Evolutionary conservation across 345 rosid species (phyloP).

Genomic region (Rhizophora mangle): DNA sequence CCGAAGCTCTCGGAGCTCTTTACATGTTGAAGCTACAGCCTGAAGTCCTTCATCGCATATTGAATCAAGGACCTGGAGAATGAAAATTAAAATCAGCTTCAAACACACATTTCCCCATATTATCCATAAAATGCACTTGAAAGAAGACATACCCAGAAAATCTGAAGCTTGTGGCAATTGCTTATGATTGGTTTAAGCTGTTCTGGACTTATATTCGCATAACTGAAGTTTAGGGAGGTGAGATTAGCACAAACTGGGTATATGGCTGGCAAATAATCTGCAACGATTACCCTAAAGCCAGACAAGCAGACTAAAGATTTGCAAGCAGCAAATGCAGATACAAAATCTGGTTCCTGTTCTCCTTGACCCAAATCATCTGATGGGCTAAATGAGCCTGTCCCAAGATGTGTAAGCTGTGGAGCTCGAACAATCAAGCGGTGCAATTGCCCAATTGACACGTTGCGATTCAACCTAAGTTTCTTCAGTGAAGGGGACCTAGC

Average conservation of each 20-base stretch:
- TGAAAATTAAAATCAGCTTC: conserved; percentile 23
- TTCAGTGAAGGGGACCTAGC: conserved; percentile 60
- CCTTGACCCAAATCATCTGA: conserved; percentile 37
- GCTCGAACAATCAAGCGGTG: conserved; percentile 53
- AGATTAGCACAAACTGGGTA: conserved; percentile 71
- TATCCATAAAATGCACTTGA: background rate
- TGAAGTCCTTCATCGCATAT: conserved; percentile 83
- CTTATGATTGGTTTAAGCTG: conserved; percentile 65
- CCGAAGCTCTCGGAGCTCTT: conserved; percentile 77
- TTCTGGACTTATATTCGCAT: conserved; percentile 64
- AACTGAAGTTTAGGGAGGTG: conserved; percentile 82
- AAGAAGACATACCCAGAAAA: conserved; percentile 64
- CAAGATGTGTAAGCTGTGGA: conserved; percentile 75
- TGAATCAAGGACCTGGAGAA: conserved; percentile 77
- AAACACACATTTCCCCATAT: conserved; percentile 12
- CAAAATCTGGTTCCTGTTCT: conserved; percentile 55
- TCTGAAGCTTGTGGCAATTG: conserved; percentile 66
- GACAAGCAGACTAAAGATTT: conserved; percentile 69
- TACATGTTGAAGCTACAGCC: conserved; percentile 73
- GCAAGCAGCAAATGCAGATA: conserved; percentile 60
- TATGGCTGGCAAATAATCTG: conserved; percentile 68
- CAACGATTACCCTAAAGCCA: conserved; percentile 64
- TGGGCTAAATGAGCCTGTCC: conserved; percentile 70
- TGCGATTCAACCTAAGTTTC: conserved; percentile 61
- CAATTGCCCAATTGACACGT: conserved; percentile 58